phyloP scores from a whole-genome alignment of 139 green algal genomes.

The Tetratostichococcus sp. region DNA sequence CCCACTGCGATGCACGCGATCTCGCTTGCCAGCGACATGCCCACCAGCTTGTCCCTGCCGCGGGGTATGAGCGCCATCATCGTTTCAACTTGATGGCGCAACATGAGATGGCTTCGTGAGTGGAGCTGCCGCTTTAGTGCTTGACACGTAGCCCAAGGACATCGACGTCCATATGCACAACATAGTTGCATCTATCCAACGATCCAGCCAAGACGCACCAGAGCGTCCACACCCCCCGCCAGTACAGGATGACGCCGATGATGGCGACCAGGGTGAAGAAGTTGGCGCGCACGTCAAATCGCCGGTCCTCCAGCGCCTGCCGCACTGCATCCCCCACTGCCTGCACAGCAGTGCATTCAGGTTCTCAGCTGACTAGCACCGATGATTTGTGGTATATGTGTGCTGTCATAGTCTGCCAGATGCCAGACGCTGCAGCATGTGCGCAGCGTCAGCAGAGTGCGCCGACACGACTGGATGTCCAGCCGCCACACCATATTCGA shows the following conservation, averaged over 20 bases:
- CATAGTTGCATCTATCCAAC: neutral
- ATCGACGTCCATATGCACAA: too few species aligned
- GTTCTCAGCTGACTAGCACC: too few species aligned
- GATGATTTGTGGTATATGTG: too few species aligned
- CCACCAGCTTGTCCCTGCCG: constrained; percentile 19
- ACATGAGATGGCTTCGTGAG: too few species aligned
- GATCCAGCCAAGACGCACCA: neutral
- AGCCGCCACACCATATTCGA: too few species aligned
- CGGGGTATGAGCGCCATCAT: neutral
- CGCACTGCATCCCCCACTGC: neutral
- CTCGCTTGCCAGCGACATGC: constrained; percentile 3
- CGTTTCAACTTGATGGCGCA: too few species aligned
- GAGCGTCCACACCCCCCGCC: constrained; percentile 52
- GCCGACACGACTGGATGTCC: too few species aligned
- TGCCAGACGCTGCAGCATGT: too few species aligned
- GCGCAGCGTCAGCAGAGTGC: too few species aligned
- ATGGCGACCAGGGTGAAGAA: constrained; percentile 37
- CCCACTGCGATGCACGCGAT: constrained; percentile 3
- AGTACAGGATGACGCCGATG: constrained; percentile 63
- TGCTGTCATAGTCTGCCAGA: too few species aligned
- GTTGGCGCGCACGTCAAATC: constrained; percentile 38
- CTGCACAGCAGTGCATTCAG: neutral
- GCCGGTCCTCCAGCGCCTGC: neutral
- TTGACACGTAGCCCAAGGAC: too few species aligned
- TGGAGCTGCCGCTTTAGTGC: too few species aligned